phyloP scores from a whole-genome alignment of 306 rosid species.

The Comarum palustre region DNA sequence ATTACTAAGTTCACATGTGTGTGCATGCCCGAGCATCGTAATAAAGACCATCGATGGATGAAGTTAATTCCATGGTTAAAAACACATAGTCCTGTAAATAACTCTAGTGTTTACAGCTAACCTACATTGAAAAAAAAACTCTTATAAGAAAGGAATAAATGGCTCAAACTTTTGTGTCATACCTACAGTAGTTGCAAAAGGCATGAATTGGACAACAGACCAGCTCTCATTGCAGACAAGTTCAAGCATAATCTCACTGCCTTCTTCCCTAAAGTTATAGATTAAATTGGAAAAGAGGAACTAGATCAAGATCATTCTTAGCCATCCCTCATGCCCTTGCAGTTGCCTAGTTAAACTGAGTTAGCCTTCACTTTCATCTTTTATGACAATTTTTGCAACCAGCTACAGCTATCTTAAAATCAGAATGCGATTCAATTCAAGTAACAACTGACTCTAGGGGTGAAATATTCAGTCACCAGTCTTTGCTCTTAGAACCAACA shows the following conservation, averaged over 20 bases:
- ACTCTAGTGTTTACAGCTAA: neutral
- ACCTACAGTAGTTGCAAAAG: neutral
- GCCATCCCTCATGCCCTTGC: neutral
- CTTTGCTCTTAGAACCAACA: neutral
- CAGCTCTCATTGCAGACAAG: neutral
- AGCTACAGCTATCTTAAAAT: neutral
- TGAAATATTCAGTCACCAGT: neutral
- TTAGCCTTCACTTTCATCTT: neutral
- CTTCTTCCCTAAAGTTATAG: slow-evolving; percentile 3
- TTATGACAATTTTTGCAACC: neutral
- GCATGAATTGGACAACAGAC: neutral
- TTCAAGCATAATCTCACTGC: neutral
- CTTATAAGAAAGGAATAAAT: neutral
- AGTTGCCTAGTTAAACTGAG: neutral
- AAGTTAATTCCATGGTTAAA: too few species aligned
- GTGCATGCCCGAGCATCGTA: neutral
- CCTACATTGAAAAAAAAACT: neutral
- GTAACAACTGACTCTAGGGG: neutral
- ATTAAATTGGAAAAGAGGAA: neutral
- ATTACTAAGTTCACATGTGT: neutral
- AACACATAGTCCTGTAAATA: neutral
- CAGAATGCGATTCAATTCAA: neutral
- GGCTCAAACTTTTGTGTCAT: neutral
- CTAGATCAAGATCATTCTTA: neutral
- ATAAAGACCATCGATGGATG: neutral